A percentile compares a stretch with the other conserved stretches of the same genome.
phyloP scores from a whole-genome alignment of 78 protist species.

The Cavenderia fasciculata region DNA sequence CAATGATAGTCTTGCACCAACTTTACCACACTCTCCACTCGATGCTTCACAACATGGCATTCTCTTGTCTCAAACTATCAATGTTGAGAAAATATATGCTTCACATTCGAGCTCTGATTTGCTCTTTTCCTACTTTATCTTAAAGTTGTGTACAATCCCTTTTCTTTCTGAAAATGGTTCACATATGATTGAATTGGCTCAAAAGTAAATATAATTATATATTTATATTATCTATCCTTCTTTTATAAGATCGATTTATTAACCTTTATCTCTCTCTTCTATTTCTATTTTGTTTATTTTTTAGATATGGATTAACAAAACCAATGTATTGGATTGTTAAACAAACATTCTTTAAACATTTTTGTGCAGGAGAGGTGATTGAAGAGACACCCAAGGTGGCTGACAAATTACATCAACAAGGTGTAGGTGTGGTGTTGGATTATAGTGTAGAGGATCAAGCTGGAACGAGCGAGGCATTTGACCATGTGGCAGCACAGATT shows the following conservation, averaged over 20 bases:
- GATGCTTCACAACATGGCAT: too few species aligned
- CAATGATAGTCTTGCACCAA: not conserved
- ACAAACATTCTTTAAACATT: slow-evolving; percentile 77
- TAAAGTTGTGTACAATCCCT: slow-evolving; percentile 52
- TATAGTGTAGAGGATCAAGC: slow-evolving; percentile 54
- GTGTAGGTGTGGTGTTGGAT: slow-evolving; percentile 73
- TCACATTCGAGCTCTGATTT: slow-evolving; percentile 44
- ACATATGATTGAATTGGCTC: slow-evolving; percentile 3
- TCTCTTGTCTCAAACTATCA: too few species aligned
- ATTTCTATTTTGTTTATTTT: too few species aligned
- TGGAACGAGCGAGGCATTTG: slow-evolving; percentile 23
- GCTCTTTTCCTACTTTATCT: slow-evolving; percentile 33
- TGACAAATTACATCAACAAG: slow-evolving; percentile 14
- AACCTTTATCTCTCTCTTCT: not conserved
- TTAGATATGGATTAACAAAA: slow-evolving; percentile 32
- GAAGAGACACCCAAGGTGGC: slow-evolving; percentile 26
- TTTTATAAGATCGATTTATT: not conserved
- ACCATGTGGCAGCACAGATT: slow-evolving; percentile 20
- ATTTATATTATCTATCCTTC: not conserved
- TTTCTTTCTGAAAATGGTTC: slow-evolving; percentile 57
- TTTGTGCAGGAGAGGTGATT: slow-evolving; percentile 82
- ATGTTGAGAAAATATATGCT: slow-evolving; percentile 22
- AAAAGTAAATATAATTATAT: slow-evolving; percentile 30
- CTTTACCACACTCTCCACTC: slow-evolving; percentile 1
- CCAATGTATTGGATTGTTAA: slow-evolving; percentile 52